Evolutionary conservation across 768 basidiomycete genomes (phyloP).

Genomic region (Termitomyces sp.): DNA sequence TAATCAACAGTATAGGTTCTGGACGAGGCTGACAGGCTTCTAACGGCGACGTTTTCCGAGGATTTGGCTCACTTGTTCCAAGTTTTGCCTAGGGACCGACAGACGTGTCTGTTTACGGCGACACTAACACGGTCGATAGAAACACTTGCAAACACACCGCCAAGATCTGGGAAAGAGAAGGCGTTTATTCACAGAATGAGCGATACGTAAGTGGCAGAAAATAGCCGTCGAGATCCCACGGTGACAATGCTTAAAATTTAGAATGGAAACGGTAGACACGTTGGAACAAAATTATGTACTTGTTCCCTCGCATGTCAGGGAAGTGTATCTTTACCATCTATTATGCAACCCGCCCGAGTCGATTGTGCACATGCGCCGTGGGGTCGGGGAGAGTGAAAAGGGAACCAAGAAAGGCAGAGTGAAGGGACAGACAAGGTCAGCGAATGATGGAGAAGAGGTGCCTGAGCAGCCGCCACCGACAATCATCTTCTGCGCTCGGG

Average conservation of each 20-base stretch:
- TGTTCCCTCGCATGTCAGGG: conserved; percentile 91
- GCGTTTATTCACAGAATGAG: conserved; percentile 83
- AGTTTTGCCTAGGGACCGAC: conserved; percentile 76
- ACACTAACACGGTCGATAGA: conserved; percentile 88
- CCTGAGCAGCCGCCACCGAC: conserved; percentile 85
- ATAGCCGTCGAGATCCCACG: not conserved
- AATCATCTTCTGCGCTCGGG: conserved; percentile 87
- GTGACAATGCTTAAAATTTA: conserved; percentile 23
- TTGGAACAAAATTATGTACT: conserved; percentile 88
- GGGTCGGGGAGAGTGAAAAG: conserved; percentile 42
- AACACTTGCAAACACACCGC: conserved; percentile 61
- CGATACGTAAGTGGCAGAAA: conserved; percentile 47
- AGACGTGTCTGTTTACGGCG: conserved; percentile 96
- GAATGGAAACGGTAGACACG: conserved; percentile 84
- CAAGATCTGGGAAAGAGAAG: conserved; percentile 75
- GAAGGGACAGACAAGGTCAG: conserved; percentile 21
- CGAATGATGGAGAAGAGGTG: conserved; percentile 40
- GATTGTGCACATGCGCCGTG: conserved; percentile 60
- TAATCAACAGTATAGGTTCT: conserved; percentile 52
- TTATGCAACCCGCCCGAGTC: conserved; percentile 85
- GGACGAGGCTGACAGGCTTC: conserved; percentile 92
- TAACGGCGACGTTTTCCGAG: conserved; percentile 83
- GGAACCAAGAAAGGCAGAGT: conserved; percentile 21
- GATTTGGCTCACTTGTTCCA: conserved; percentile 78
- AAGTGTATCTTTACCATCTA: conserved; percentile 85